Evolutionary conservation across 768 basidiomycete species (phyloP).

Genomic region (Cantharellus cinnabarinus): DNA sequence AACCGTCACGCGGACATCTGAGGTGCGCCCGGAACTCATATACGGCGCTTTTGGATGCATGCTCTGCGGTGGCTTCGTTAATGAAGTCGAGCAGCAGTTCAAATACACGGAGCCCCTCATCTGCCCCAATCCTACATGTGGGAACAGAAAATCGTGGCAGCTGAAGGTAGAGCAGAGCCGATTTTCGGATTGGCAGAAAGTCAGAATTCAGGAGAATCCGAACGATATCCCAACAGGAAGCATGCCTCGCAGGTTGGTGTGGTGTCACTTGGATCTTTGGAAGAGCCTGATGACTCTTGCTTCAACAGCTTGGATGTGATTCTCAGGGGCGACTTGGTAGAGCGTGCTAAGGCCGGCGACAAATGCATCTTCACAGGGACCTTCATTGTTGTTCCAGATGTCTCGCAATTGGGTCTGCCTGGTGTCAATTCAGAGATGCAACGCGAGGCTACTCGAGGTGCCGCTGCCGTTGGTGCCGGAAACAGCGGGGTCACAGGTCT

Average conservation of each 20-base stretch:
- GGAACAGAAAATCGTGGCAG: constrained; percentile 78
- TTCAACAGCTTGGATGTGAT: constrained; percentile 69
- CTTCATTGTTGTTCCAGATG: constrained; percentile 97
- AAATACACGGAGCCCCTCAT: constrained; percentile 97
- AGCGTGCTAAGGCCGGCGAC: constrained; percentile 97
- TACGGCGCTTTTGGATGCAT: constrained; percentile 89
- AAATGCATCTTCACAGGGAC: constrained; percentile 96
- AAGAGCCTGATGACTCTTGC: neutral
- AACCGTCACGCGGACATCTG: constrained; percentile 91
- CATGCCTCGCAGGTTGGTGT: constrained; percentile 57
- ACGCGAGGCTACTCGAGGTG: constrained; percentile 56
- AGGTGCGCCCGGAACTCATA: constrained; percentile 87
- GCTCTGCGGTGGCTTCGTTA: constrained; percentile 64
- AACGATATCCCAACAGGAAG: constrained; percentile 97
- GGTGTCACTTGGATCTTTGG: neutral
- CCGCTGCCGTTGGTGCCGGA: constrained; percentile 28
- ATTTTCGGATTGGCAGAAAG: constrained; percentile 99
- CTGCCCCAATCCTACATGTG: constrained; percentile 88
- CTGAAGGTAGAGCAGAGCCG: constrained; percentile 89
- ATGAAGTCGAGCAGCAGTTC: constrained; percentile 97
- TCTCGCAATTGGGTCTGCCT: constrained; percentile 83
- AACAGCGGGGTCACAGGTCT: constrained; percentile 72
- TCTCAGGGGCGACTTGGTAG: constrained; percentile 84
- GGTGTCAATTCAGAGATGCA: constrained; percentile 88
- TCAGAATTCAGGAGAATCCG: constrained; percentile 95